Conservation (phyloP, 805 yeast species). For the Zygosaccharomyces pseudorouxii region DNA sequence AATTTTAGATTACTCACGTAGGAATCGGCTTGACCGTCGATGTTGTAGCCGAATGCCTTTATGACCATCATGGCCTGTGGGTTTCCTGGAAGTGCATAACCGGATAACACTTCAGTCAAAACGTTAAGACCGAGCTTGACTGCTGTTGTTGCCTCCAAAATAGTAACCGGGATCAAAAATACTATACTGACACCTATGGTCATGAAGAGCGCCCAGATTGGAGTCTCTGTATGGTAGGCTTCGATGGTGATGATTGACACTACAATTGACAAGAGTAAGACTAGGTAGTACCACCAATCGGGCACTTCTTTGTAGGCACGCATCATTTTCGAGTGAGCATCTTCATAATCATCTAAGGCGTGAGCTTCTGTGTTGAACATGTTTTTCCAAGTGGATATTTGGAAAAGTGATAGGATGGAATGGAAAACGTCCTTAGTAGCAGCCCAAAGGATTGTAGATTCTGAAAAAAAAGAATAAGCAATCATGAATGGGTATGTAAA, state of each 20-base stretch:
- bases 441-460: slow-evolving; percentile 40
- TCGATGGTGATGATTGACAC: slow-evolving; percentile 36
- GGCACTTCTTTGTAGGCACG: slow-evolving; percentile 56
- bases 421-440: slow-evolving; percentile 31
- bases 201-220: slow-evolving; percentile 57
- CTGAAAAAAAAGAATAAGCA: slow-evolving; percentile 44
- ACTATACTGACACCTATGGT: slow-evolving; percentile 46
- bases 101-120: slow-evolving; percentile 51
- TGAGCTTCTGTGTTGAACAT: slow-evolving; percentile 33
- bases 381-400: slow-evolving; percentile 18
- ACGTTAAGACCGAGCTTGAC: slow-evolving; percentile 46
- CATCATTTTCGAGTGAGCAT: slow-evolving; percentile 58
- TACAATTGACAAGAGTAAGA: slow-evolving; percentile 42
- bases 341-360: slow-evolving; percentile 35
- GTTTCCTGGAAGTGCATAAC: slow-evolving; percentile 53
- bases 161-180: slow-evolving; percentile 56
- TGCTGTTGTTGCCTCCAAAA: slow-evolving; percentile 66
- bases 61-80: slow-evolving; percentile 50
- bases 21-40: slow-evolving; percentile 59
- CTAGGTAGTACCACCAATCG: slow-evolving; percentile 51
- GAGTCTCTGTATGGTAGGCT: slow-evolving; percentile 45
- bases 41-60: slow-evolving; percentile 52
- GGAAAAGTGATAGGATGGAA: slow-evolving; percentile 12
- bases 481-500: slow-evolving; percentile 54
- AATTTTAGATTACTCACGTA: slow-evolving; percentile 52